A percentile compares a stretch with the other conserved stretches of the same genome.
Conservation (phyloP, 768 basidiomycete genomes). For the Thelephora aurantiotincta region DNA sequence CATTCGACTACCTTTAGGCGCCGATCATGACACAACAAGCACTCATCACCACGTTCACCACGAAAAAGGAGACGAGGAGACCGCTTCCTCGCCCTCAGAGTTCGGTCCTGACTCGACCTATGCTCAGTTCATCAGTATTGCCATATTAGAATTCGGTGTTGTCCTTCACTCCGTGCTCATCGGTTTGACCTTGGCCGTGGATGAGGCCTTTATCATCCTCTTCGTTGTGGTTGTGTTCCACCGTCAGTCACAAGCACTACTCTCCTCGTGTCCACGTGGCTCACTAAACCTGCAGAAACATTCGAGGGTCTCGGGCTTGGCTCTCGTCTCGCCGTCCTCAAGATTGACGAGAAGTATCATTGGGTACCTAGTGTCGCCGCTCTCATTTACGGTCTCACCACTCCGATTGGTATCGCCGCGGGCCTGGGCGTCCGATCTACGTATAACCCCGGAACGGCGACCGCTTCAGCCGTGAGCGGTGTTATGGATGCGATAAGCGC, state of each 20-base stretch:
- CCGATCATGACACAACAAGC: conserved; percentile 22
- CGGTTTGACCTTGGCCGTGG: conserved; percentile 88
- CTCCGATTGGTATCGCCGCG: conserved; percentile 73
- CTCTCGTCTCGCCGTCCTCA: conserved; percentile 71
- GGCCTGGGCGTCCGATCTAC: conserved; percentile 64
- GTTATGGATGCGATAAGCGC: conserved; percentile 74
- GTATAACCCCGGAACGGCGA: conserved; percentile 72
- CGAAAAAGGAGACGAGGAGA: no score
- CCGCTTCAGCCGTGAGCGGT: conserved; percentile 72
- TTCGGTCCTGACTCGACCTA: conserved; percentile 24
- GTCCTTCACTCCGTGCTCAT: conserved; percentile 77
- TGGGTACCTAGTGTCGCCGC: conserved; percentile 49
- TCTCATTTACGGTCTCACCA: conserved; percentile 58
- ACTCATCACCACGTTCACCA: no score
- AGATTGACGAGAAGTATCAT: conserved; percentile 36
- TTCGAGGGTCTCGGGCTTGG: conserved; percentile 94
- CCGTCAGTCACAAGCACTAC: conserved; percentile 38
- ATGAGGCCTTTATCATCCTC: conserved; percentile 64
- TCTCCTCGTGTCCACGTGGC: neutral
- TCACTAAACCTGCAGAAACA: conserved; percentile 38
- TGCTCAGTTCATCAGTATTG: conserved; percentile 77
- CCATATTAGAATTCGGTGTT: conserved; percentile 90
- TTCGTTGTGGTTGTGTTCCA: conserved; percentile 88
- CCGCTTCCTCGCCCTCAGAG: conserved; percentile 7
- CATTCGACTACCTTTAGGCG: conserved; percentile 24